Conservation (phyloP, 257 asterid species). For the Ocimum tenuiflorum region DNA sequence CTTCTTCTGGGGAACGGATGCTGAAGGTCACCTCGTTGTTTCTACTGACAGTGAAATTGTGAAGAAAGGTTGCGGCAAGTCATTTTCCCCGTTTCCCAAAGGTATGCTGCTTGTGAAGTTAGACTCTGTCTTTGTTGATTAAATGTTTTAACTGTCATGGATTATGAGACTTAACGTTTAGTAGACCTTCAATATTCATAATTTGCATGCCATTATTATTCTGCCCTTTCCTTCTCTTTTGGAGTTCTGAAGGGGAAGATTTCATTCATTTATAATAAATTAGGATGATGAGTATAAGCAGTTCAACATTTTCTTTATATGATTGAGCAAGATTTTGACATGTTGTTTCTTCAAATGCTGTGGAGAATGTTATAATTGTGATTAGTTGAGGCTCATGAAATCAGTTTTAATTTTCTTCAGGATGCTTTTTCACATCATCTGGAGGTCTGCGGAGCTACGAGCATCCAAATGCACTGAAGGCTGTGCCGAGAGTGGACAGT, state of each 20-base stretch:
- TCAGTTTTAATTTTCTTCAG: slow-evolving; percentile 31
- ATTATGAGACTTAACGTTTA: no score
- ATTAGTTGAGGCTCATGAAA: not conserved
- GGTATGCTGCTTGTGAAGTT: slow-evolving; percentile 31
- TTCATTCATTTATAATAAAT: no score
- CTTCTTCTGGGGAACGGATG: slow-evolving; percentile 86
- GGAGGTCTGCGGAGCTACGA: slow-evolving; percentile 90
- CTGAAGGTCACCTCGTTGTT: slow-evolving; percentile 77
- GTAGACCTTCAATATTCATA: no score
- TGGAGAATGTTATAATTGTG: not conserved
- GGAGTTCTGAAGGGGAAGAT: no score
- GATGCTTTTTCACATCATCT: slow-evolving; percentile 86
- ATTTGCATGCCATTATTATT: no score
- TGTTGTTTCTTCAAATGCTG: not conserved
- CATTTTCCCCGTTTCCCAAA: slow-evolving; percentile 88
- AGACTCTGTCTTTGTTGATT: no score
- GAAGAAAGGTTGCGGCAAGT: slow-evolving; percentile 83
- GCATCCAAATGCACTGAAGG: slow-evolving; percentile 85
- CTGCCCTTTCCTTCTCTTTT: no score
- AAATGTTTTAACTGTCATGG: no score
- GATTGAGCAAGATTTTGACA: not conserved
- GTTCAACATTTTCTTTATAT: not conserved
- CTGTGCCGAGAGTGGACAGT: slow-evolving; percentile 91
- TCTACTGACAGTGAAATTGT: slow-evolving; percentile 64
- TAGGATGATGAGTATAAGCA: no score